Conservation (phyloP, 169 alveolate species). For the Eimeria maxima region DNA sequence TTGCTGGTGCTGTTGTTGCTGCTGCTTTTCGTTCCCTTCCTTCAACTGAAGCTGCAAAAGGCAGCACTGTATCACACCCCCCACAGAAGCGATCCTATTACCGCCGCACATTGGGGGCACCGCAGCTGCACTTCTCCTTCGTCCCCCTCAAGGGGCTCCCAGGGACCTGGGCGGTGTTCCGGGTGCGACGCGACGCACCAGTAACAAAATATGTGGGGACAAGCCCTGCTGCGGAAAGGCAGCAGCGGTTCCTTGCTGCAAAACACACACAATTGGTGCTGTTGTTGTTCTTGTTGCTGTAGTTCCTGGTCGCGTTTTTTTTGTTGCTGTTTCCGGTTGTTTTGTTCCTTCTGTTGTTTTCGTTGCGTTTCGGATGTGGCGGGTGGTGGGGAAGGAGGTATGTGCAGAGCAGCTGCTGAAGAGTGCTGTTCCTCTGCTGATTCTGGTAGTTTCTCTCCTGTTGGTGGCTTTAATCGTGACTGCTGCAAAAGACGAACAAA, state of each 20-base stretch:
- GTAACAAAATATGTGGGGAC: constrained; percentile 69
- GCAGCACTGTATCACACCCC: not conserved
- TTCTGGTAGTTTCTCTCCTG: not conserved
- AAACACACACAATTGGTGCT: constrained; percentile 41
- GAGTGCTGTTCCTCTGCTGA: not conserved
- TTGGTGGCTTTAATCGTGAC: not conserved
- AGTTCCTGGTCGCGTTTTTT: too few species aligned
- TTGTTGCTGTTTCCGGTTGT: too few species aligned
- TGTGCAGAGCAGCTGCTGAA: not conserved
- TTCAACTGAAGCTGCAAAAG: too few species aligned
- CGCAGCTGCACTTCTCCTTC: not conserved
- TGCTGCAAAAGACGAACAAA: not conserved
- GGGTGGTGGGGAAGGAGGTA: not conserved
- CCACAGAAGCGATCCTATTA: not conserved
- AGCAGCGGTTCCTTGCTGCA: constrained; percentile 66
- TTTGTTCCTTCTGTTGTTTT: not conserved
- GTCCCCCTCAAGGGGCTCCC: not conserved
- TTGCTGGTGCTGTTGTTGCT: too few species aligned
- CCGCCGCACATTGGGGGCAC: not conserved
- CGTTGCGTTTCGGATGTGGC: not conserved
- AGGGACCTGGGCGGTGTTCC: constrained; percentile 7
- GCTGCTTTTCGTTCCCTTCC: too few species aligned
- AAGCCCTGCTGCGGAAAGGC: constrained; percentile 47
- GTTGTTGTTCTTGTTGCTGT: not conserved
- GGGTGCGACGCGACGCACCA: constrained; percentile 79